Base-by-base conservation (phyloP, 1,284 basidiomycete species). In the Microbotryum silenes-acaulis region DNA sequence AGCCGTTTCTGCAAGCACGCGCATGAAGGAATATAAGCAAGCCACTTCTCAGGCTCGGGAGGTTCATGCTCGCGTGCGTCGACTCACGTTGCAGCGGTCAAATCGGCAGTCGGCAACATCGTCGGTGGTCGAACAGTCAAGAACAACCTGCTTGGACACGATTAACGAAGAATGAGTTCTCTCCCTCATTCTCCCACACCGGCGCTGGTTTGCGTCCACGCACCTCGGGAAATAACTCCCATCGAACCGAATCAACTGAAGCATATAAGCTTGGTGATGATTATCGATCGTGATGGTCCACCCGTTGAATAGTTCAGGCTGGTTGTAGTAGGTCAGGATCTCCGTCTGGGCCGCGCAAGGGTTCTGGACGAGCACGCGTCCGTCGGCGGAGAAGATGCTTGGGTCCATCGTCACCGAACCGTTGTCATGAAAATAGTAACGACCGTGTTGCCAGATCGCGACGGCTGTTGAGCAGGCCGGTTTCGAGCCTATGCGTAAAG, bases 321-420 rank as follows among this genome's bases (percentile, higher is more conserved):
- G 67, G 27, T 47, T 86, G 81, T 90, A 93, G 61, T 79, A 77
- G 71, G 90, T 85, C 72, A 93, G 82, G 73, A 91, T 85, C 75
- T 91, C 89, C 31, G 90, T 90, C 7, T 81, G 79, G 5, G 89
- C 87, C 1, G 86, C 87, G 72, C 92, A 97, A 0, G 89, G 85
- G 70, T 92, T 86, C 78, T 97, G 90, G 53, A 94, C 82, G 78
- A 92, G 91, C 74, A 93, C 89, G 76, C 83, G 89, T 18, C 91
- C 91, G 74, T 96, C 91, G 21, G 72, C 61, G 18, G 79, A 81
- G 67, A 88, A 82, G 2, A 90, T 87, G 2, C 72, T 78, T 1
- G 66, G 66, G 33, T 64, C 61, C 48, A 69, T 56, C 16, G 63
- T 67, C 12, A 67, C 33, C 2, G 63, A 70, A 14, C 89, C 89